A percentile compares a stretch with the other conserved stretches of the same genome.
phyloP scores from a whole-genome alignment of 2,329 filamentous ascomycete genomes.

The Zymoseptoria tritici region DNA sequence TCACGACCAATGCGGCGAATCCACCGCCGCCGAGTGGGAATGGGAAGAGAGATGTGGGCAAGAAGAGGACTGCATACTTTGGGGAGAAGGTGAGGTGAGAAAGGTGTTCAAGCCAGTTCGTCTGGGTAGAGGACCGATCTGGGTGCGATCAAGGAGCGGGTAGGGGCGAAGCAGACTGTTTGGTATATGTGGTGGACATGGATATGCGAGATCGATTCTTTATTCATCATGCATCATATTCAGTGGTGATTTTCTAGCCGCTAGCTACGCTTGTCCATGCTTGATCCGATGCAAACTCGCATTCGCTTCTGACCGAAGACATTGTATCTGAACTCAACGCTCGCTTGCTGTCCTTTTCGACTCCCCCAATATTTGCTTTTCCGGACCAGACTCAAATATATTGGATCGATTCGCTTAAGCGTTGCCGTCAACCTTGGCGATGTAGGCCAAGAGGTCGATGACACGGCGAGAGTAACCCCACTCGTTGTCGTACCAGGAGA shows the following conservation, averaged over 20 bases:
- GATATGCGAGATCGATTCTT: neutral
- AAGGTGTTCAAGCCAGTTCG: constrained; percentile 8
- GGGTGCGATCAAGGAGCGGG: no score
- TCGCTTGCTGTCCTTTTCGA: neutral
- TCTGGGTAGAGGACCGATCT: neutral
- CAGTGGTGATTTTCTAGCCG: constrained; percentile 6
- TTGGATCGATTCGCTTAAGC: constrained; percentile 15
- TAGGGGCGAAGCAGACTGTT: no score
- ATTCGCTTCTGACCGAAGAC: neutral
- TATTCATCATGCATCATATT: constrained; percentile 3
- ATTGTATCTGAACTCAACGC: neutral
- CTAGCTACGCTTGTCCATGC: constrained; percentile 9
- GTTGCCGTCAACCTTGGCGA: constrained; percentile 34
- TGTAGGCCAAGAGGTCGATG: constrained; percentile 41
- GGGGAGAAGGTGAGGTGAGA: constrained; percentile 3
- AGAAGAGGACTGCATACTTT: no score
- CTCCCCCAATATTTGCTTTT: constrained; percentile 1
- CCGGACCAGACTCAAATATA: neutral
- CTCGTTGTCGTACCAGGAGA: constrained; percentile 85
- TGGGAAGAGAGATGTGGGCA: neutral
- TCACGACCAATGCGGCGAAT: constrained; percentile 15
- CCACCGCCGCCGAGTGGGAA: constrained; percentile 1
- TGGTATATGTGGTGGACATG: neutral
- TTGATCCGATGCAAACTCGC: neutral
- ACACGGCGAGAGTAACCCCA: constrained; percentile 94